phyloP scores from a whole-genome alignment of 208 protist genomes.

The Leishmania braziliensis region DNA sequence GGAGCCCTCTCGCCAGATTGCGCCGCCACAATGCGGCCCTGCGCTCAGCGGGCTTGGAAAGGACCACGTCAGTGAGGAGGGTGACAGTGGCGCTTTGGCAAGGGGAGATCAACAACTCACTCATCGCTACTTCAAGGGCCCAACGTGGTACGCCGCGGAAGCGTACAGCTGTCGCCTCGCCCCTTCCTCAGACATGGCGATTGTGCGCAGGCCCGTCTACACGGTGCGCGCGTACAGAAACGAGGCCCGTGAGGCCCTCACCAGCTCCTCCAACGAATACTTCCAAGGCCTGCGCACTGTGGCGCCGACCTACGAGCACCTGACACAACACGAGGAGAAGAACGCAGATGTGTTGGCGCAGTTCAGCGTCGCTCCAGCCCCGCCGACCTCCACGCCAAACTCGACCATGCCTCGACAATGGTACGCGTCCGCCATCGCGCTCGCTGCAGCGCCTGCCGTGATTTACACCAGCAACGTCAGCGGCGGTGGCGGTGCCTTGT shows the following conservation, averaged over 20 bases:
- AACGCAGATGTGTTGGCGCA: slow-evolving; percentile 64
- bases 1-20: neutral
- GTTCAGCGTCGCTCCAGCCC: slow-evolving; percentile 42
- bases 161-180: slow-evolving; percentile 11
- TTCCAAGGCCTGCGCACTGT: slow-evolving; percentile 79
- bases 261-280: slow-evolving; percentile 73
- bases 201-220: slow-evolving; percentile 72
- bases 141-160: slow-evolving; percentile 22
- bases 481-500: neutral
- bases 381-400: neutral
- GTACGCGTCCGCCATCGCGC: slow-evolving; percentile 68
- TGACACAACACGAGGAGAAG: slow-evolving; percentile 47
- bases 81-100: neutral
- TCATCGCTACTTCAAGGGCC: neutral
- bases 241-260: slow-evolving; percentile 81
- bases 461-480: neutral
- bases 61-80: slow-evolving; percentile 3
- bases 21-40: slow-evolving; percentile 9
- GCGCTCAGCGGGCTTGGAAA: neutral
- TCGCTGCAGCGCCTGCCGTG: slow-evolving; percentile 34
- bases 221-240: slow-evolving; percentile 80
- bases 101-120: neutral
- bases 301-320: slow-evolving; percentile 83
- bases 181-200: slow-evolving; percentile 23
- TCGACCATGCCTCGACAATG: slow-evolving; percentile 29